Conservation (phyloP, 1,284 basidiomycete species). For the Naganishia liquefaciens region DNA sequence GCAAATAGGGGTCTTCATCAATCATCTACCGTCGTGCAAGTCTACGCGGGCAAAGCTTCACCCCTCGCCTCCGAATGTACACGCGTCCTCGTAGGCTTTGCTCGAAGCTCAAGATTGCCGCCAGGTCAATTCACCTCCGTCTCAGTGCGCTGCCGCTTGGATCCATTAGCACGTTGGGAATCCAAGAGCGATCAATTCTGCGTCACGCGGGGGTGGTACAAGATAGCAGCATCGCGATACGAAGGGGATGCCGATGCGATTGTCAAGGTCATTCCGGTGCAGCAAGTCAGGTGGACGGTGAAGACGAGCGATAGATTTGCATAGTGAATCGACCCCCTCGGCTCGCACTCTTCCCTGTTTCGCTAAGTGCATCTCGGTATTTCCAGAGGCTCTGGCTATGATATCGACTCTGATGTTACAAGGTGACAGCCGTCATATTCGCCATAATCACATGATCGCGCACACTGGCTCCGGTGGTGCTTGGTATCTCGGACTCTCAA, state of each 20-base stretch:
- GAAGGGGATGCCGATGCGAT: conserved; percentile 1
- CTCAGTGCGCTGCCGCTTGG: conserved; percentile 4
- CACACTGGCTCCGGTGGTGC: conserved; percentile 28
- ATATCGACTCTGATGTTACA: background rate
- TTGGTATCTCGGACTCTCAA: conserved; percentile 1
- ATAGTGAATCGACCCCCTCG: background rate
- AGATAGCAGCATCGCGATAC: background rate
- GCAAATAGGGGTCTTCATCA: background rate
- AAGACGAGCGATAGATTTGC: background rate
- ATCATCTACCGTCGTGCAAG: conserved; percentile 15
- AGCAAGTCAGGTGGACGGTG: background rate
- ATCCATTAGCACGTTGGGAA: conserved; percentile 21
- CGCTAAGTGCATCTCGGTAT: background rate
- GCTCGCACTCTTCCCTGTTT: too few relatives aligned
- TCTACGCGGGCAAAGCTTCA: conserved; percentile 8
- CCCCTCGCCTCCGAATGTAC: background rate
- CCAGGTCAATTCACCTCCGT: background rate
- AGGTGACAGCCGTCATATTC: too few relatives aligned
- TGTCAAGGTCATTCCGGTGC: background rate
- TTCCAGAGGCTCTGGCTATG: background rate
- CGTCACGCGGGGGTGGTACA: background rate
- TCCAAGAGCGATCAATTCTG: background rate
- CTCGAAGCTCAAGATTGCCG: background rate
- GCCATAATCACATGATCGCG: conserved; percentile 25
- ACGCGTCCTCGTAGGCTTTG: conserved; percentile 21